A percentile compares a stretch with the other conserved stretches of the same genome.
phyloP scores from a whole-genome alignment of 805 yeast species.

The Yamadazyma insecticola region DNA sequence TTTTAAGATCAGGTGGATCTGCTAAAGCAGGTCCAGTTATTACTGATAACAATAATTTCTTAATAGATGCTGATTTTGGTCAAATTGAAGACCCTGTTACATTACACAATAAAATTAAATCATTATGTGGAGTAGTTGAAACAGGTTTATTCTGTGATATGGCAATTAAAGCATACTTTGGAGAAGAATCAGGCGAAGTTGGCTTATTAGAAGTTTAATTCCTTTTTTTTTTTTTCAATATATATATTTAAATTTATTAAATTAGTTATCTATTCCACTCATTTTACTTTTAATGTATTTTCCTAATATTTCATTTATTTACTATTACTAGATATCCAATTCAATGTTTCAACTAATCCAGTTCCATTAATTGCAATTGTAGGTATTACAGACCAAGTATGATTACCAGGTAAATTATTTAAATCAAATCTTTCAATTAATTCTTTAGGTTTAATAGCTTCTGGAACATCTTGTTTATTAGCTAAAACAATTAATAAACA shows the following conservation, averaged over 20 bases:
- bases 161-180: constrained; percentile 84
- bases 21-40: constrained; percentile 97
- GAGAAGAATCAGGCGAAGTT: constrained; percentile 69
- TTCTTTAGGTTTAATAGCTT: constrained; percentile 73
- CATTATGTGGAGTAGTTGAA: constrained; percentile 90
- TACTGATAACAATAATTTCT: constrained; percentile 91
- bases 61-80: constrained; percentile 92
- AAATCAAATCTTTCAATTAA: constrained; percentile 69
- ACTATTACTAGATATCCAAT: constrained; percentile 74
- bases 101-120: constrained; percentile 65
- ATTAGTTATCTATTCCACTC: constrained; percentile 1
- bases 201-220: constrained; percentile 3
- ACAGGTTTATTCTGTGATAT: constrained; percentile 80
- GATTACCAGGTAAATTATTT: constrained; percentile 51
- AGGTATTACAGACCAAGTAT: constrained; percentile 89
- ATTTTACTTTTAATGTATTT: constrained; percentile 1
- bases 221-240: too few relatives aligned
- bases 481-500: constrained; percentile 82
- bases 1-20: constrained; percentile 76
- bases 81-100: constrained; percentile 46
- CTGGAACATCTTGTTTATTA: constrained; percentile 77
- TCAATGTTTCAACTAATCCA: constrained; percentile 81
- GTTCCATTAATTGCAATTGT: constrained; percentile 87
- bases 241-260: too few relatives aligned
- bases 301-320: too few relatives aligned